Percentiles rank a stretch among this genome's conserved stretches.
phyloP scores from a whole-genome alignment of 2,329 filamentous ascomycete genomes.

The Cladophialophora exuberans region DNA sequence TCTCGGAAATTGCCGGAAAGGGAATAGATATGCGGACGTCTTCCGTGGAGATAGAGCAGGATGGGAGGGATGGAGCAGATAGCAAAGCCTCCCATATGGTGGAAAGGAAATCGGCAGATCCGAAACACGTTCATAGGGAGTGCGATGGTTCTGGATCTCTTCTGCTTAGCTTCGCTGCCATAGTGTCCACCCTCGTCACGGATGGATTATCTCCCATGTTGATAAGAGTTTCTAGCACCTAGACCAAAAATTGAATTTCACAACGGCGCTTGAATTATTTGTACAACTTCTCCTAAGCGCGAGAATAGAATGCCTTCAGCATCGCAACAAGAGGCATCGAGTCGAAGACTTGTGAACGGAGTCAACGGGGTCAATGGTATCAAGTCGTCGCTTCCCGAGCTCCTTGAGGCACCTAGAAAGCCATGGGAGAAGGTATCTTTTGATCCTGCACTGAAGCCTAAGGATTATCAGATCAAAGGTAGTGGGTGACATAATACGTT shows the following conservation, averaged over 20 bases:
- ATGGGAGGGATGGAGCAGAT: too few species aligned
- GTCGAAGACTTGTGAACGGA: conserved; percentile 20
- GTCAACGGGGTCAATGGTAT: conserved; percentile 30
- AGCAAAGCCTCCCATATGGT: not conserved
- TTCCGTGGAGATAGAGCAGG: not conserved
- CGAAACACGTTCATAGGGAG: not conserved
- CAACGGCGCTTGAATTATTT: conserved; percentile 16
- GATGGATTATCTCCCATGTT: not conserved
- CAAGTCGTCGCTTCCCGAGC: too few species aligned
- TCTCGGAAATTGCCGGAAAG: not conserved
- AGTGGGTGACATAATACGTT: not conserved
- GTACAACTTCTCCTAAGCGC: conserved; percentile 5
- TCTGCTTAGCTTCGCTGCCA: not conserved
- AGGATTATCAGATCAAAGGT: conserved; percentile 38
- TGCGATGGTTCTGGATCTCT: not conserved
- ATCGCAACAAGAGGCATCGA: not conserved
- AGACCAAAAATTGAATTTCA: not conserved
- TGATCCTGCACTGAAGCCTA: conserved; percentile 38
- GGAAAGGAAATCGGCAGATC: not conserved
- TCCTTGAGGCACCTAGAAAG: conserved; percentile 4
- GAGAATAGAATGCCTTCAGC: not conserved
- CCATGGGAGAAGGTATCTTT: conserved; percentile 36
- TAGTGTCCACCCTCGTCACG: not conserved
- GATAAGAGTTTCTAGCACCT: not conserved
- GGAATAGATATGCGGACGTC: not conserved